Evolutionary conservation across 345 rosid genomes (phyloP), one percentile per base, ranked within the genome.

Genomic region (Turnera subulata): DNA sequence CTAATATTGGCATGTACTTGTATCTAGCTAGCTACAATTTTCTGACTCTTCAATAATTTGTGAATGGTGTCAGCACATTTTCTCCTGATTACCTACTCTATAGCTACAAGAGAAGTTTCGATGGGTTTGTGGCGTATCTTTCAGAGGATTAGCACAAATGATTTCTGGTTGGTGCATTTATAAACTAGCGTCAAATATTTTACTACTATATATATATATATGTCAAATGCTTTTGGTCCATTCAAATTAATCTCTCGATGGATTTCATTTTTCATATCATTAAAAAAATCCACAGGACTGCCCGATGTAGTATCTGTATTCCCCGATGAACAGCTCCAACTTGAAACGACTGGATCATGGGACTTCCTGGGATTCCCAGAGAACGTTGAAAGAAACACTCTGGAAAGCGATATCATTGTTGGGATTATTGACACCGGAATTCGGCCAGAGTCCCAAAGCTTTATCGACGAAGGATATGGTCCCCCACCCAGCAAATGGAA

Each of bases 91-190:
- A 23, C 33, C 57, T 76, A 18, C 43, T 71, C 1, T 39, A 50
- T 32, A 69, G 63, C 58, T 76, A 43, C 50, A 61, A 23, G 12
- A 72, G 61, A 43, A 68, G 62, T 26, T 72, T 76, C 64, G 19
- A 69, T 33, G 75, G 73, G 24, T 76, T 76, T 39, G 75, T 45
- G 4, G 73, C 53, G 11, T 65, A 62, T 53, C 18, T 76, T 22
- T 43, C 69, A 0, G 61, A 62, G 18, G 63, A 61, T 0, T 61
- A 76, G 62, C 32, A 21, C 48, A 17, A 17, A 62, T 14, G 20
- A 12, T 72, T 19, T 46, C 66, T 6, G 68, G 80, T 72, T 33
- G 6, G 45, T 61, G 18, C 21, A 23, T 35, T 35, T 35, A 11
- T 5, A 11, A 5, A 35, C 39, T 5, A 35, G 11, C 6, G 6